A percentile compares a stretch with the other conserved stretches of the same genome.
These are phyloP conservation scores for Leishmania arabica DNA, from an alignment of 208 protist species.

Conservation along the genomic window DNA sequence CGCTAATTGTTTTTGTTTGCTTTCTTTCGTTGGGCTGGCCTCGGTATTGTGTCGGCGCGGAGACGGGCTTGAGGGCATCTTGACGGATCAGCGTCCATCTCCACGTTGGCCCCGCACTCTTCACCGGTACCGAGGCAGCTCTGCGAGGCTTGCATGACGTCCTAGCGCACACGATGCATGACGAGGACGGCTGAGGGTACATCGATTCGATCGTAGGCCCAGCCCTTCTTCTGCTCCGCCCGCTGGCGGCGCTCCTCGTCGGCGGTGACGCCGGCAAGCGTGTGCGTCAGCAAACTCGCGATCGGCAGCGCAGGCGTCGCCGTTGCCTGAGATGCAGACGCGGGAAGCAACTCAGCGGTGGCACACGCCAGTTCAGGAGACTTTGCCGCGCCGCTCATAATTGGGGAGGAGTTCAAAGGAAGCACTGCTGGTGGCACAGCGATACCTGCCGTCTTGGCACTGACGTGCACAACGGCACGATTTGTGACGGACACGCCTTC, in stretches of 20 bases:
- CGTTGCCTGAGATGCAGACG: background rate
- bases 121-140: background rate
- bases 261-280: slow-evolving; percentile 51
- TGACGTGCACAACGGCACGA: slow-evolving; percentile 54
- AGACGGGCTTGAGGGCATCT: background rate
- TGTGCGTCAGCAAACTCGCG: slow-evolving; percentile 72
- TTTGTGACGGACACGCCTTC: slow-evolving; percentile 27
- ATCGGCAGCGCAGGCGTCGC: slow-evolving; percentile 10
- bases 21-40: background rate
- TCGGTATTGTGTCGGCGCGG: background rate
- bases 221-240: slow-evolving; percentile 32
- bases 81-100: background rate
- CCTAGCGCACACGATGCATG: slow-evolving; percentile 26
- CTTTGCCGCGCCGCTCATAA: background rate
- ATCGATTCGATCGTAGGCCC: slow-evolving; percentile 51
- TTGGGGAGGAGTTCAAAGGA: background rate
- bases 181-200: slow-evolving; percentile 40
- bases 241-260: slow-evolving; percentile 53
- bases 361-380: background rate
- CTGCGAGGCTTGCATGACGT: background rate
- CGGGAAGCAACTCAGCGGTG: background rate
- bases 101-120: background rate
- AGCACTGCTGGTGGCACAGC: background rate
- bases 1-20: background rate
- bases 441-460: background rate